Conservation (phyloP, 257 asterid species). For the Solanum paucissectum region DNA sequence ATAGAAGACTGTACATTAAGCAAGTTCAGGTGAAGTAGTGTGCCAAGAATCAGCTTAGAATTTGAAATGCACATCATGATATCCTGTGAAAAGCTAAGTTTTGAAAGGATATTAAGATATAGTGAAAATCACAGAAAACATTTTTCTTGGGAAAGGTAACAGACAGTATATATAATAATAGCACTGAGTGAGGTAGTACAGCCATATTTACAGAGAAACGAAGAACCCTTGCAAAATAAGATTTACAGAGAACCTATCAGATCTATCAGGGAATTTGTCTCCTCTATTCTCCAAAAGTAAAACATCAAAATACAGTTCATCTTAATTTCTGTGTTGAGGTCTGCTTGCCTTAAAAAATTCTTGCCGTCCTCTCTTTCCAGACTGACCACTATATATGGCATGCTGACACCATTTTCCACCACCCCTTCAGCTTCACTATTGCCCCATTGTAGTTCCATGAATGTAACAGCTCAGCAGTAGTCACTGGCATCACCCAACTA, state of each 20-base stretch:
- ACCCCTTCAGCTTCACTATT: not conserved
- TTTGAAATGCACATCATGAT: not conserved
- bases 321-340: not conserved
- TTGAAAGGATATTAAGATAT: not conserved
- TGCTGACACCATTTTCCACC: not conserved
- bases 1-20: not conserved
- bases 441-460: not conserved
- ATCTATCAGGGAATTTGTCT: not conserved
- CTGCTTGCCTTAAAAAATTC: not conserved
- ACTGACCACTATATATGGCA: not conserved
- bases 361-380: not conserved
- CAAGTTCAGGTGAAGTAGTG: not conserved
- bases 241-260: not conserved
- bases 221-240: not conserved
- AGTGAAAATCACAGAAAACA: not conserved
- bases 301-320: not conserved
- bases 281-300: not conserved
- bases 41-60: not conserved
- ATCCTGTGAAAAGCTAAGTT: not conserved
- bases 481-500: not conserved
- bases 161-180: not conserved
- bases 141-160: not conserved
- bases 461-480: not conserved
- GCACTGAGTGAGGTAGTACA: not conserved
- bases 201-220: not conserved